These are phyloP conservation scores for Auxenochlorella protothecoides DNA, from an alignment of 139 green algal species.

Conservation along the genomic window DNA sequence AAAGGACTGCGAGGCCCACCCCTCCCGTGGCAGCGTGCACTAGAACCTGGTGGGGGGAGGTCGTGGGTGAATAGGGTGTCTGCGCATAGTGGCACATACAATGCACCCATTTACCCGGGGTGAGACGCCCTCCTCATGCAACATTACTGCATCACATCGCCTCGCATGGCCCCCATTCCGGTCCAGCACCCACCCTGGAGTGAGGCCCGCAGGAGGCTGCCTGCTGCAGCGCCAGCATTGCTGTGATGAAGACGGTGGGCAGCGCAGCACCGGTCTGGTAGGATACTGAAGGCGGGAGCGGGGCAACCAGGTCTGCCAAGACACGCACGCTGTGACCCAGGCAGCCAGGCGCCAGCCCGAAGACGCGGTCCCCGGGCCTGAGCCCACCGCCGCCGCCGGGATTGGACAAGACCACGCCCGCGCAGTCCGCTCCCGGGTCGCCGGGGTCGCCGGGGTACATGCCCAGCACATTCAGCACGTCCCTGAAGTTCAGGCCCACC, in stretches of 20 bases:
- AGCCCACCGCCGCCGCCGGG: background rate
- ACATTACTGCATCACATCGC: too few relatives aligned
- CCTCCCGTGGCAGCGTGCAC: conserved; percentile 64
- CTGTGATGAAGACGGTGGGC: conserved; percentile 71
- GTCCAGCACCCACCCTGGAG: too few relatives aligned
- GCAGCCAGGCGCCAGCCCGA: conserved; percentile 63
- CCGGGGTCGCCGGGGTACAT: conserved; percentile 44
- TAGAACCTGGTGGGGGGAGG: conserved; percentile 26
- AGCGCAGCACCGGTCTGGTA: conserved; percentile 58
- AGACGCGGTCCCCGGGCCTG: conserved; percentile 44
- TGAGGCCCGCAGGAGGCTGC: too few relatives aligned
- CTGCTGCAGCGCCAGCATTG: conserved; percentile 15
- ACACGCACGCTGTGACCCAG: conserved; percentile 48
- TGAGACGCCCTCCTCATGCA: too few relatives aligned
- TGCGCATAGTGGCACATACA: too few relatives aligned
- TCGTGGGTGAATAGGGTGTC: too few relatives aligned
- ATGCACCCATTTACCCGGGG: background rate
- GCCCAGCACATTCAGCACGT: conserved; percentile 50
- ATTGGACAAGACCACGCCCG: conserved; percentile 28
- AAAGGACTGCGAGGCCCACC: conserved; percentile 56
- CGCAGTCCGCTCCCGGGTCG: conserved; percentile 35
- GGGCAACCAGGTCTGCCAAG: conserved; percentile 37
- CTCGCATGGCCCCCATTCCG: background rate
- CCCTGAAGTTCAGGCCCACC: conserved; percentile 45
- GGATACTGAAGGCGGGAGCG: conserved; percentile 40